A percentile compares a stretch with the other conserved stretches of the same genome.
These are phyloP conservation scores for Aspergillus intermedius DNA, from an alignment of 2,329 filamentous ascomycete genomes.

Conservation along the genomic window DNA sequence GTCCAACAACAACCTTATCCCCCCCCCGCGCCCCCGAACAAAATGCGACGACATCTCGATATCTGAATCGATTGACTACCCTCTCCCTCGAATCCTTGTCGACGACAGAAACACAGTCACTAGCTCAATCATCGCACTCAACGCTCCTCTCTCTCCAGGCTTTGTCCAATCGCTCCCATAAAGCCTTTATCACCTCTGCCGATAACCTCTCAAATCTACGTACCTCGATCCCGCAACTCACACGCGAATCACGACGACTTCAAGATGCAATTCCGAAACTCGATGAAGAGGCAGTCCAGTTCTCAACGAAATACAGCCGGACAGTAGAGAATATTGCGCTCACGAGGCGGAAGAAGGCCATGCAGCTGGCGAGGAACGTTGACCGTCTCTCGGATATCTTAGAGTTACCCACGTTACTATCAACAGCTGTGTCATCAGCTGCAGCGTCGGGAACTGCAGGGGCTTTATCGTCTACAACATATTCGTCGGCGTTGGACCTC, in stretches of 20 bases:
- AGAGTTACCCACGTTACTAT: slow-evolving; percentile 78
- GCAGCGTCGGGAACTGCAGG: slow-evolving; percentile 37
- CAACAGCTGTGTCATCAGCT: slow-evolving; percentile 57
- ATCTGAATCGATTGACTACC: slow-evolving; percentile 70
- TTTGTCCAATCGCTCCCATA: slow-evolving; percentile 83
- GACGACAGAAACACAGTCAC: slow-evolving; percentile 67
- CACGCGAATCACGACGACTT: slow-evolving; percentile 59
- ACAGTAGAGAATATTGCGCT: slow-evolving; percentile 63
- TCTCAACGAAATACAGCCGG: slow-evolving; percentile 77
- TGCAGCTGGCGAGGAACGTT: slow-evolving; percentile 77
- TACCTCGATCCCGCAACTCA: slow-evolving; percentile 64
- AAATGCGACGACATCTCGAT: slow-evolving; percentile 44
- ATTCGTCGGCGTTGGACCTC: slow-evolving; percentile 82
- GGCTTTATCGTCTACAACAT: slow-evolving; percentile 56
- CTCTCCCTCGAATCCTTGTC: slow-evolving; percentile 68
- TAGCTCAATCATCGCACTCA: slow-evolving; percentile 76
- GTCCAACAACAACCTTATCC: slow-evolving; percentile 9
- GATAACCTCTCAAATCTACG: slow-evolving; percentile 68
- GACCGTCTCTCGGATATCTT: slow-evolving; percentile 86
- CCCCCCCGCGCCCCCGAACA: slow-evolving; percentile 7
- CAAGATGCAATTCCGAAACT: slow-evolving; percentile 68
- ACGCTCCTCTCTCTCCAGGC: slow-evolving; percentile 76
- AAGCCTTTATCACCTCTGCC: slow-evolving; percentile 73
- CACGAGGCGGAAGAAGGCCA: slow-evolving; percentile 66
- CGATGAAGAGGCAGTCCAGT: slow-evolving; percentile 69